Base-by-base conservation (phyloP, 345 rosid genomes). In the Hypericum androsaemum region DNA sequence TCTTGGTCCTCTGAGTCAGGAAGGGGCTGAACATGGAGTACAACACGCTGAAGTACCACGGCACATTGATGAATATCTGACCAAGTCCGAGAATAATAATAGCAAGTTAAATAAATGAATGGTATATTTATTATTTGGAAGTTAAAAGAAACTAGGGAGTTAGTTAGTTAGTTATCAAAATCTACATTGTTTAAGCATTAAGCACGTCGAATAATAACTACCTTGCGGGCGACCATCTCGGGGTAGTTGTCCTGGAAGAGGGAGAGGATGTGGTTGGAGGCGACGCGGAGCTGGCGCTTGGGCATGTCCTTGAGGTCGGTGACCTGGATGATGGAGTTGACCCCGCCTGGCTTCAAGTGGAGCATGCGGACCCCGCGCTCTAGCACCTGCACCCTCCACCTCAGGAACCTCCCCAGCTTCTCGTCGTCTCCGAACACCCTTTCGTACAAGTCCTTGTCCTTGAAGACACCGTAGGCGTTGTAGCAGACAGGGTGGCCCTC, bases 191-290 rank as follows among this genome's bases (percentile, higher is more conserved):
- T n/a, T n/a, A n/a, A n/a, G n/a, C n/a, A n/a, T n/a, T n/a, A n/a
- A n/a, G n/a, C n/a, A n/a, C n/a, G n/a, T n/a, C 5, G 3, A 28
- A 36, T n/a, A 40, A 0, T 12, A 2, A 9, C 8, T 54, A 92
- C 99, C 99, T 94, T 94, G 13, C 94, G 84, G 59, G 97, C 99
- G 15, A 94, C 99, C 99, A 88, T 81, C 61, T 94, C 99, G 15
- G 99, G 99, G 67, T 94, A 94, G 73, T 94, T 94, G 59, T 94
- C 95, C 59, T 94, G 99, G 37, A 94, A 94, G 14, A 94, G 75
- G 47, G 97, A 85, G 14, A 94, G 80, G 61, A 94, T 88, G 61
- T 88, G 94, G 37, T 83, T 82, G 22, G 95, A 92, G 46, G 88
- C 97, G 40, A 77, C 86, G 54, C 98, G 72, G 12, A 92, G 97